Base-by-base conservation (phyloP, 148 eudicot species). In the Beta vulgaris region DNA sequence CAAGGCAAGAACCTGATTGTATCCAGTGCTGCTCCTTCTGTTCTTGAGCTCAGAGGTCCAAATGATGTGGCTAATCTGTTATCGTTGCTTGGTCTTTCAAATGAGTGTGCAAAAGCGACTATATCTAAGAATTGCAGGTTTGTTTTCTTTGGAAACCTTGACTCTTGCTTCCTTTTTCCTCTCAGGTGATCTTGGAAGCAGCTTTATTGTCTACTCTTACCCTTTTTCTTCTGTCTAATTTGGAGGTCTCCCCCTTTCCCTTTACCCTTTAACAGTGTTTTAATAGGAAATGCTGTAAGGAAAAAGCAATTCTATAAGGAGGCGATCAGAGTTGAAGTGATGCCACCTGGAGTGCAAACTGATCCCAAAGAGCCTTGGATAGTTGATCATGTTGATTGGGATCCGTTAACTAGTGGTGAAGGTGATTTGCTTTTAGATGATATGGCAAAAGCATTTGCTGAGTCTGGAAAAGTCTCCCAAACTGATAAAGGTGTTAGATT, bases 371-470 rank as follows among this genome's bases (percentile, higher is more conserved):
- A 86, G 44, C 84, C 89, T 55, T 80, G 82, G 82, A 77, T 84
- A 70, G 77, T 82, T 76, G 94, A 91, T 72, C 79, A 86, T 86
- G 69, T 89, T 37, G 81, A 87, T 69, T 95, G 99, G 99, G 99
- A 95, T 79, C 99, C 99, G 26, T 87, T 95, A 60, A 92, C 94
- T 73, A 88, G 94, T 63, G 97, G 96, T 32, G 96, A 92, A 57
- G 99, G 99, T 73, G 99, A 95, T 84, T 78, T 95, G 83, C 77
- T 81, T 75, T 86, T 92, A 75, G 91, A 90, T 82, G 99, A 95
- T 82, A 79, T 92, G 86, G 92, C 89, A 59, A 95, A 82, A 82
- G 88, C 90, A 71, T 90, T 95, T 79, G 77, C 90, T 26, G 82
- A 78, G 16, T 77, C 86, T 23, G 82, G 74, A 63, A 83, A 81